Evolutionary conservation across 495 filamentous ascomycete species (phyloP).

Genomic region (Lentithecium fluviatile): DNA sequence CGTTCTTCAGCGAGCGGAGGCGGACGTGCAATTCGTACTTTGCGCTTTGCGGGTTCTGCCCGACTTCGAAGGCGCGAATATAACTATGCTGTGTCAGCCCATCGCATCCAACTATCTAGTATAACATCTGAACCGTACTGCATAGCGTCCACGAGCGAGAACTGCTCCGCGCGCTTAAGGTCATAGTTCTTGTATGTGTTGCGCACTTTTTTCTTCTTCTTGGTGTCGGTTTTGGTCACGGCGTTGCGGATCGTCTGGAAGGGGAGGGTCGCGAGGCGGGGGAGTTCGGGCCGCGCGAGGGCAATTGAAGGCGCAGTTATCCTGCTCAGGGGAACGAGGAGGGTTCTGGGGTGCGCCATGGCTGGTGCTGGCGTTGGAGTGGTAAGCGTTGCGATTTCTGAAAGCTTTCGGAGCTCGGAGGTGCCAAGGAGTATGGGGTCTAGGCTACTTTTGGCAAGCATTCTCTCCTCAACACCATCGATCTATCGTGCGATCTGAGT

Average conservation of each 20-base stretch:
- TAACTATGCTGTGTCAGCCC: constrained; percentile 56
- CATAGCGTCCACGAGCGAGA: constrained; percentile 88
- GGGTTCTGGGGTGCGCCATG: constrained; percentile 22
- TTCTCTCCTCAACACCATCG: too few relatives aligned
- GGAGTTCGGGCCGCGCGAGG: not conserved
- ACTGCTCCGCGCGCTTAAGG: constrained; percentile 63
- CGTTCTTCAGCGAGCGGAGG: constrained; percentile 75
- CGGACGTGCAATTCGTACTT: constrained; percentile 90
- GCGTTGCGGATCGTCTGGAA: constrained; percentile 36
- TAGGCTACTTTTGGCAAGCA: too few relatives aligned
- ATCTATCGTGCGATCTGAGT: too few relatives aligned
- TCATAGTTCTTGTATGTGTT: constrained; percentile 62
- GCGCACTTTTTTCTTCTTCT: constrained; percentile 64
- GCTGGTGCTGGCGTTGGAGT: too few relatives aligned
- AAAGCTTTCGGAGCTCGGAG: too few relatives aligned
- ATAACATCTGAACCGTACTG: constrained; percentile 56
- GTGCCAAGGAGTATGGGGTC: too few relatives aligned
- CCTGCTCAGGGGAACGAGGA: constrained; percentile 22
- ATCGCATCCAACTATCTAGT: not conserved
- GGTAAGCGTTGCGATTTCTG: too few relatives aligned
- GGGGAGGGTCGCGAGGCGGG: constrained; percentile 18
- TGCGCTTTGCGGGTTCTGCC: constrained; percentile 61
- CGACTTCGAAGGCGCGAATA: constrained; percentile 88
- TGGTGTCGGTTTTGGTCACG: constrained; percentile 27
- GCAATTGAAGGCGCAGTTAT: constrained; percentile 8